phyloP scores from a whole-genome alignment of 352 stramenopile genomes.

The Globisporangium solare region DNA sequence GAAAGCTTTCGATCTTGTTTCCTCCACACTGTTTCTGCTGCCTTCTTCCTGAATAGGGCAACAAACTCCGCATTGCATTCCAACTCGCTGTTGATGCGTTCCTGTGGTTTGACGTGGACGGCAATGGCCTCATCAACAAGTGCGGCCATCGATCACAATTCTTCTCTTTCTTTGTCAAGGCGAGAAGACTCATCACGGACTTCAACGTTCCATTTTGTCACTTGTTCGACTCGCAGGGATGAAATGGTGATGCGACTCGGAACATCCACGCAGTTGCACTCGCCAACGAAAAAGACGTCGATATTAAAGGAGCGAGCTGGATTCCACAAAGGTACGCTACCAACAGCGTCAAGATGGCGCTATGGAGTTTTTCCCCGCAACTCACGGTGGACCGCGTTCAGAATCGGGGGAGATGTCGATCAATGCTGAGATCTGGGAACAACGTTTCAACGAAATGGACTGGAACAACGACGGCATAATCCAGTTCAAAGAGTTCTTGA shows the following conservation, averaged over 20 bases:
- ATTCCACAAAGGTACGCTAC: constrained; percentile 11
- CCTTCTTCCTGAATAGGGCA: constrained; percentile 30
- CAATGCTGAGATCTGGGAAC: constrained; percentile 72
- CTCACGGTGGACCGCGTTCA: constrained; percentile 1
- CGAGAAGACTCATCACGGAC: neutral
- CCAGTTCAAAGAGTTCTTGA: constrained; percentile 88
- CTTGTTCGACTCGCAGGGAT: constrained; percentile 2
- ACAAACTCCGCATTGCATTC: constrained; percentile 77
- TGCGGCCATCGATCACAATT: constrained; percentile 9
- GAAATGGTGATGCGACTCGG: constrained; percentile 62
- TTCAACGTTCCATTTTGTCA: neutral
- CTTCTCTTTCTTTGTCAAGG: neutral
- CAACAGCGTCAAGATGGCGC: neutral
- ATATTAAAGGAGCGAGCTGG: constrained; percentile 14
- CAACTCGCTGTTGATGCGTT: constrained; percentile 81
- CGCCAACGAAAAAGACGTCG: constrained; percentile 76
- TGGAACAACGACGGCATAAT: constrained; percentile 84
- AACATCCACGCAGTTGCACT: constrained; percentile 63
- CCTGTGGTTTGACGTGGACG: constrained; percentile 81
- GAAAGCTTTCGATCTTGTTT: no score
- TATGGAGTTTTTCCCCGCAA: neutral
- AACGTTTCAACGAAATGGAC: constrained; percentile 85
- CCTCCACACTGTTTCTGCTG: no score
- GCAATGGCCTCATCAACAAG: constrained; percentile 73
- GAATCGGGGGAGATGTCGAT: constrained; percentile 40